Evolutionary conservation across 2,329 filamentous ascomycete species (phyloP), one percentile per base, ranked within the genome.

Genomic region (Raffaelea arxii): DNA sequence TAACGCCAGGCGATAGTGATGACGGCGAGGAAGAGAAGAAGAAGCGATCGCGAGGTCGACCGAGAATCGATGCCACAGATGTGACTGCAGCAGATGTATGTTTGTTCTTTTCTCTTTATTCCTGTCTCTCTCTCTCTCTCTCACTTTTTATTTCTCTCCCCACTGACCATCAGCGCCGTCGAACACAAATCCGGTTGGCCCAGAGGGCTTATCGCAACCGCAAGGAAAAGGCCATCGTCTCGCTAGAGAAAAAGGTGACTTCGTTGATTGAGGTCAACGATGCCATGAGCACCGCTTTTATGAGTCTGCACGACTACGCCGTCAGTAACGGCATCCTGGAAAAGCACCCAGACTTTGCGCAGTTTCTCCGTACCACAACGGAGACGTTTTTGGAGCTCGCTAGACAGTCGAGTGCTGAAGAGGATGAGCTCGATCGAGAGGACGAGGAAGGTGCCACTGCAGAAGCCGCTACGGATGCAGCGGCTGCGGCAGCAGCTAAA

Each of bases 101-200:
- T 80, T 19, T 19, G 14, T 18, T 18, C 35, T 6, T 18, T 6
- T n/a, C n/a, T n/a, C n/a, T n/a, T n/a, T n/a, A n/a, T n/a, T n/a
- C n/a, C n/a, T n/a, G n/a, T n/a, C n/a, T n/a, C n/a, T n/a, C n/a
- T n/a, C n/a, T n/a, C n/a, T n/a, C n/a, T n/a, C n/a, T n/a, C n/a
- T n/a, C 27, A 16, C 14, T 32, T 25, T 38, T 14, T 30, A 2
- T 11, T 25, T 9, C 25, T 27, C 22, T 12, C 19, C 21, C 12
- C 24, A 36, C 51, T 51, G 21, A 40, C 50, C 41, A 24, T 35
- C 47, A 65, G 84, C 82, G 87, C 51, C 83, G 89, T 44, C 78
- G 89, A 46, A 91, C 86, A 5, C 89, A 95, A 60, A 92, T 95
- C 52, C 81, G 89, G 22, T 75, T 91, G 46, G 89, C 89, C 2